Conservation (phyloP, 164 flowering plant species). For the Stephania cephalantha region DNA sequence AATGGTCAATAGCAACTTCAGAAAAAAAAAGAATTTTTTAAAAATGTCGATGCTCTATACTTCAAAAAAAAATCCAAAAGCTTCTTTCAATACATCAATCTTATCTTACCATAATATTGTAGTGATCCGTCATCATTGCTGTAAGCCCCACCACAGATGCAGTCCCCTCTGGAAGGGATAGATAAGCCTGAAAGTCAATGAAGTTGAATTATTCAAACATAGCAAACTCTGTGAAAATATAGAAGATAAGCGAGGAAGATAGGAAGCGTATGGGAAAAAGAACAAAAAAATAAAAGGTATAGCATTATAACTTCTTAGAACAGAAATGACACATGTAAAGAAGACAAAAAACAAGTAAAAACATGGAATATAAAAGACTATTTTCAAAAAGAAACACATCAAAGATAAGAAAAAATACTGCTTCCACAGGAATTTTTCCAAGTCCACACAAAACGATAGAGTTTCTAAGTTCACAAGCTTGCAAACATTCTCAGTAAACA, state of each 20-base stretch:
- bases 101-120: slow-evolving; percentile 61
- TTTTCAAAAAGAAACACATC: too few species aligned
- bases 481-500: neutral
- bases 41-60: too few species aligned
- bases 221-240: neutral
- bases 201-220: neutral
- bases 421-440: neutral
- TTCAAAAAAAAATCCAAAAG: too few species aligned
- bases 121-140: slow-evolving; percentile 99
- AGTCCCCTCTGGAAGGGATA: slow-evolving; percentile 91
- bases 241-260: neutral
- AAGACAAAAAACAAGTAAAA: too few species aligned
- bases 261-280: neutral
- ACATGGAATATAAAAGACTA: too few species aligned
- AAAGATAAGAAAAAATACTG: too few species aligned
- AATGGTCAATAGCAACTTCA: too few species aligned
- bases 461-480: neutral
- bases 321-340: too few species aligned
- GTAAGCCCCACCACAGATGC: slow-evolving; percentile 88
- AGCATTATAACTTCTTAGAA: too few species aligned
- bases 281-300: neutral
- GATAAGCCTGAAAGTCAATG: slow-evolving; percentile 65
- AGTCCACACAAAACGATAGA: neutral
- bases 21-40: too few species aligned
- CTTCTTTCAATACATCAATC: neutral